Base-by-base conservation (phyloP, 306 rosid genomes). In the Trichosanthes truncata region DNA sequence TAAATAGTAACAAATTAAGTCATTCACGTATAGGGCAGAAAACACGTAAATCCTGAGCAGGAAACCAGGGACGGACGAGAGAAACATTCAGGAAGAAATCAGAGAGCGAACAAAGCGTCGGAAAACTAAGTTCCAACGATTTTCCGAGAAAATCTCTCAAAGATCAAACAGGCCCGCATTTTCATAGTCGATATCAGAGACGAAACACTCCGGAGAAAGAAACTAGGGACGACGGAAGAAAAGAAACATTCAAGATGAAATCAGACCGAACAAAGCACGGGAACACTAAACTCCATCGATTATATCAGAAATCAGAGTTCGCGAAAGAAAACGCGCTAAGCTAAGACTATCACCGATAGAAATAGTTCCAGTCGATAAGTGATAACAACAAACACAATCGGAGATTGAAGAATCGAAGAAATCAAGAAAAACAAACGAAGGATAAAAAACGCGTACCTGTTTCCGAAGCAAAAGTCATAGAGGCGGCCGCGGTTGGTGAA, bases 401-500 rank as follows among this genome's bases (percentile, higher is more conserved):
- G 2, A 29, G 74, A 38, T 17, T 18, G 5, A 35, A 17, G 23
- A 68, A 68, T 68, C 35, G 57, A 29, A 72, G 71, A 33, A 63
- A 33, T 31, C 7, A 45, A 72, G 41, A 6, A 71, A 36, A 23
- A 69, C 7, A 13, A 25, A 6, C 11, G 35, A 56, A 3, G n/a
- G n/a, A 4, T 3, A 3, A n/a, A 5, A 33, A 25, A 33, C 5
- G 20, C 29, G 53, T 72, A 72, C 77, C 77, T 72, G 23, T 72
- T 26, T 46, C 77, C 77, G 40, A 59, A 46, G 53, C 14, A 72
- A 72, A 46, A 72, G 25, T 72, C 77, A 29, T 45, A 72, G 40
- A 72, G 77, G 1, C 59, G 53, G 59, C 59, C 77, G 3, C 77
- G 59, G 12, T 72, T 48, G 77, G 56, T 72, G 77, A 72, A 72